Evolutionary conservation across 768 basidiomycete species (phyloP).

Genomic region (Tylopilus sp.): DNA sequence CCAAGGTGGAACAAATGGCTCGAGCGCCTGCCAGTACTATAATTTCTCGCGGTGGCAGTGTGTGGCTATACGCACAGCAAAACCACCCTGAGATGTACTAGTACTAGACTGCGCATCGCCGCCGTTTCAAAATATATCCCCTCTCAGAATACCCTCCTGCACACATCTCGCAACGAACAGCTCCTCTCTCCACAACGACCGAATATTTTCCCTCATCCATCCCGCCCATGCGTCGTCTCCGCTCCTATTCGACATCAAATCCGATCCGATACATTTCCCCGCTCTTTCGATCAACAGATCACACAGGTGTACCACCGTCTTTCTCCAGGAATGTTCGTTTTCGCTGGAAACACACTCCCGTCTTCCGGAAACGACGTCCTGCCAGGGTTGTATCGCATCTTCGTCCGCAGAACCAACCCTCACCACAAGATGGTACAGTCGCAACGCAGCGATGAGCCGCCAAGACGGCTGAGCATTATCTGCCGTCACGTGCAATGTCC

Average conservation of each 20-base stretch:
- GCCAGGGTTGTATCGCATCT: conserved; percentile 45
- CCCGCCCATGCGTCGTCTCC: conserved; percentile 24
- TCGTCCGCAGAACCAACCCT: conserved; percentile 25
- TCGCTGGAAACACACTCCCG: conserved; percentile 42
- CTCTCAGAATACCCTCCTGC: conserved; percentile 39
- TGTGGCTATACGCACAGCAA: background rate
- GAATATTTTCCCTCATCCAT: conserved; percentile 41
- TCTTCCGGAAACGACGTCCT: conserved; percentile 46
- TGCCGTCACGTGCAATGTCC: conserved; percentile 67
- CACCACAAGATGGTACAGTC: conserved; percentile 54
- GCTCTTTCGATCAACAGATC: conserved; percentile 34
- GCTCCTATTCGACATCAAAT: background rate
- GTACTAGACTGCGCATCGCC: background rate
- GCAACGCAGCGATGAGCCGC: conserved; percentile 68
- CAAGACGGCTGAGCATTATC: conserved; percentile 73
- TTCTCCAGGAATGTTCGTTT: conserved; percentile 50
- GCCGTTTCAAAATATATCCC: conserved; percentile 44
- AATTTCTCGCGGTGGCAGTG: conserved; percentile 19
- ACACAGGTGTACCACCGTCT: conserved; percentile 40
- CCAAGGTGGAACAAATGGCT: background rate
- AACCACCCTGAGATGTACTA: background rate
- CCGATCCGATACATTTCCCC: conserved; percentile 12
- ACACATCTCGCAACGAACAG: conserved; percentile 47
- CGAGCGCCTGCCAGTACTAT: background rate
- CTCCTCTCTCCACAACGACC: conserved; percentile 61